Base-by-base conservation (phyloP, 202 grass and related monocot genomes). In the Carex arenaria region DNA sequence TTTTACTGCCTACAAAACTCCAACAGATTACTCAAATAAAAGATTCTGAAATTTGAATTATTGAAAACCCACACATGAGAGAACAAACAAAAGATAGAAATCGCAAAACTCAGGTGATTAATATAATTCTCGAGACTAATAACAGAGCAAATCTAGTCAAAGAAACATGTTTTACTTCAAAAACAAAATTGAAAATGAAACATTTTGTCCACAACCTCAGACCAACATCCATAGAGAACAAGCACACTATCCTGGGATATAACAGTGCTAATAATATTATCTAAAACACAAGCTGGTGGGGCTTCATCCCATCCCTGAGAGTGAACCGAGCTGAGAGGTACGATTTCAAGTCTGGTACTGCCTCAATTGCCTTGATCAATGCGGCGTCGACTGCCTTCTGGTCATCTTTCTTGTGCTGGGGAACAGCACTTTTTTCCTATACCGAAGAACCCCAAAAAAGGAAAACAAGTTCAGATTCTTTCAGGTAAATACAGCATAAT, bases 301-400 rank as follows among this genome's bases (percentile, higher is more conserved):
- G 96, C 70, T 93, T 98, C 83, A 95, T 90, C 3, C 93, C 95
- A 3, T 90, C 89, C 83, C 95, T 91, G 22, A 98, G 93, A 63
- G 85, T 87, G 85, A 98, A 98, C 83, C 88, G 79, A 4, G 91
- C 87, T 56, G 90, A 84, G 9, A 98, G 86, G 72, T 98, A 95
- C 1, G 83, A 47, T 85, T 87, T 95, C 85, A 98, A 90, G 57
- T 98, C 91, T 3, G 91, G 90, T 38, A 98, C 93, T 3, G 72
- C 70, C 60, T 92, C 93, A 17, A 95, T 88, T 47, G 80, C 87
- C 85, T 93, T 98, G 83, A 95, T 80, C 83, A 95, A 82, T 62
- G 80, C 80, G 0, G 83, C 57, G 0, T 98, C 95, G 4, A 98
- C 74, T 6, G 81, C 68, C 89, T 98, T 95, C 81, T 95, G 95